Evolutionary conservation across 305 asterid species (phyloP).

Genomic region (Ajuga reptans): DNA sequence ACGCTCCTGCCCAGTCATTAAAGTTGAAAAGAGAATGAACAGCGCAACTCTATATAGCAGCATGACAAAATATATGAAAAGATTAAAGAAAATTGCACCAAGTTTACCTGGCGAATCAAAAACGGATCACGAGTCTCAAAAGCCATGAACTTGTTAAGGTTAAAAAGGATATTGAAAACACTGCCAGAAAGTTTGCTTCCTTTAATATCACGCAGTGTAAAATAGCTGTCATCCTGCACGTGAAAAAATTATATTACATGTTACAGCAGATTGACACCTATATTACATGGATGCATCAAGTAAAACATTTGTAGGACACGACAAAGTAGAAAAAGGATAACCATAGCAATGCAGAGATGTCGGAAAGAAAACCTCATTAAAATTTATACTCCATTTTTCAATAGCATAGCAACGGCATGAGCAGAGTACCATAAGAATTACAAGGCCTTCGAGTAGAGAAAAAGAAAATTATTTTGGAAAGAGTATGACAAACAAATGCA

Average conservation of each 20-base stretch:
- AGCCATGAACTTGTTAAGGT: constrained; percentile 98
- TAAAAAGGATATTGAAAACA: constrained; percentile 83
- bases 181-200: constrained; percentile 86
- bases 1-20: constrained; percentile 60
- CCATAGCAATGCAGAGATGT: background rate
- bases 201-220: constrained; percentile 68
- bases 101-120: constrained; percentile 87
- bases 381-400: background rate
- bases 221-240: constrained; percentile 78
- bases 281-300: constrained; percentile 1
- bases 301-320: constrained; percentile 6
- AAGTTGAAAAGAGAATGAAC: constrained; percentile 17
- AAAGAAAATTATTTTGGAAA: background rate
- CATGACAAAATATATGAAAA: constrained; percentile 4
- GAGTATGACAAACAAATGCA: background rate
- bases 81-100: background rate
- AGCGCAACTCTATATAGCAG: constrained; percentile 4
- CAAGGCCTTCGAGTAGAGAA: background rate
- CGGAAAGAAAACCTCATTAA: background rate
- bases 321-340: background rate
- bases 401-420: background rate
- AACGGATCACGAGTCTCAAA: constrained; percentile 98
- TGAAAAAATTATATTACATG: constrained; percentile 21
- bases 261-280: background rate
- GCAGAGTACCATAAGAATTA: constrained; percentile 4